Evolutionary conservation across 2,329 filamentous ascomycete genomes (phyloP).

Genomic region (Cladosporium sphaerospermum): DNA sequence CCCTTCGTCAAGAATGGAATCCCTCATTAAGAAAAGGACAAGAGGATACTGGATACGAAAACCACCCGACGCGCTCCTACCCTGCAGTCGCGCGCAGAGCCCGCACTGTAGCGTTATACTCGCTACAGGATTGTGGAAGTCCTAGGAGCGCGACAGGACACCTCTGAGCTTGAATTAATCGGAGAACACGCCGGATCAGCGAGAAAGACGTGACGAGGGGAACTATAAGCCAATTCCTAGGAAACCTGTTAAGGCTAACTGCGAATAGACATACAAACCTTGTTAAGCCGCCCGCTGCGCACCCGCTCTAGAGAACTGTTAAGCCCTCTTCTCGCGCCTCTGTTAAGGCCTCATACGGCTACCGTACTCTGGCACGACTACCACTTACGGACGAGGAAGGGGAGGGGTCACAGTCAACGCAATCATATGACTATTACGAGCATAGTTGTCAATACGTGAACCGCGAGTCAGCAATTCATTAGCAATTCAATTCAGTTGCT

Average conservation of each 20-base stretch:
- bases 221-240: not conserved
- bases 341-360: not conserved
- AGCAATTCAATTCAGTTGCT: too few species aligned
- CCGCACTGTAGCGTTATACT: not conserved
- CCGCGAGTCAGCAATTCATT: too few species aligned
- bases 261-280: not conserved
- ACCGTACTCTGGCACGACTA: not conserved
- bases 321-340: not conserved
- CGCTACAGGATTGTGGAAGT: not conserved
- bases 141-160: not conserved
- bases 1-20: not conserved
- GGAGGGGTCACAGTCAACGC: not conserved
- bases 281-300: not conserved
- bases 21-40: not conserved
- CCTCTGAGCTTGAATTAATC: not conserved
- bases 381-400: not conserved
- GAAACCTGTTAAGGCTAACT: not conserved
- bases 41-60: constrained; percentile 5
- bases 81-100: not conserved
- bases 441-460: too few species aligned
- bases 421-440: too few species aligned
- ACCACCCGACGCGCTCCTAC: not conserved
- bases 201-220: not conserved
- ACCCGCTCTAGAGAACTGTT: not conserved
- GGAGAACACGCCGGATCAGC: not conserved